Conservation (phyloP, 2,329 filamentous ascomycete species). For the Clarireedia paspali region DNA sequence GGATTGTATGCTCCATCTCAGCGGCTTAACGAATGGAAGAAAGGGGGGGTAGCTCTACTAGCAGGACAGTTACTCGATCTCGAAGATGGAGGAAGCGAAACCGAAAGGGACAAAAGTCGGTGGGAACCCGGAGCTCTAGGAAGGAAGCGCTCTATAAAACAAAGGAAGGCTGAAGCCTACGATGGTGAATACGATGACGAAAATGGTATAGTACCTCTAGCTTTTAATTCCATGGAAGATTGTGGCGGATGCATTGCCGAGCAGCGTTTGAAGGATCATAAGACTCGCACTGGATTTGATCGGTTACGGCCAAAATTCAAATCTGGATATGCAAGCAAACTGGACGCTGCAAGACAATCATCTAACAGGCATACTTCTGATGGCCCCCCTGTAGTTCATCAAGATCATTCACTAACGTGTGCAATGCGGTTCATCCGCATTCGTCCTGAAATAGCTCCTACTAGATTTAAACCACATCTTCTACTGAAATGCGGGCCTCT, state of each 20-base stretch:
- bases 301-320: slow-evolving; percentile 6
- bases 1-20: slow-evolving; percentile 51
- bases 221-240: slow-evolving; percentile 11
- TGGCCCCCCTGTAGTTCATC: background rate
- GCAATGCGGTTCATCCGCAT: slow-evolving; percentile 31
- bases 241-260: slow-evolving; percentile 16
- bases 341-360: slow-evolving; percentile 3
- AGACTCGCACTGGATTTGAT: slow-evolving; percentile 3
- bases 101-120: slow-evolving; percentile 61
- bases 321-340: slow-evolving; percentile 10
- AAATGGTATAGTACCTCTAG: slow-evolving; percentile 37
- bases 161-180: slow-evolving; percentile 51
- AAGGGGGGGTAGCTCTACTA: slow-evolving; percentile 55
- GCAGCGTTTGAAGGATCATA: background rate
- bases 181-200: slow-evolving; percentile 61
- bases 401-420: slow-evolving; percentile 29
- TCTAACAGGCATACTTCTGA: background rate
- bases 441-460: slow-evolving; percentile 37
- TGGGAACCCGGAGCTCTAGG: slow-evolving; percentile 47
- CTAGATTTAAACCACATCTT: slow-evolving; percentile 73
- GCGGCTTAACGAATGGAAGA: slow-evolving; percentile 67
- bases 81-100: slow-evolving; percentile 31
- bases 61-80: slow-evolving; percentile 54
- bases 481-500: slow-evolving; percentile 88
- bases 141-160: slow-evolving; percentile 30